These are phyloP conservation scores for Nigrospora sphaerica DNA, from an alignment of 2,329 filamentous ascomycete genomes.

Conservation along the genomic window DNA sequence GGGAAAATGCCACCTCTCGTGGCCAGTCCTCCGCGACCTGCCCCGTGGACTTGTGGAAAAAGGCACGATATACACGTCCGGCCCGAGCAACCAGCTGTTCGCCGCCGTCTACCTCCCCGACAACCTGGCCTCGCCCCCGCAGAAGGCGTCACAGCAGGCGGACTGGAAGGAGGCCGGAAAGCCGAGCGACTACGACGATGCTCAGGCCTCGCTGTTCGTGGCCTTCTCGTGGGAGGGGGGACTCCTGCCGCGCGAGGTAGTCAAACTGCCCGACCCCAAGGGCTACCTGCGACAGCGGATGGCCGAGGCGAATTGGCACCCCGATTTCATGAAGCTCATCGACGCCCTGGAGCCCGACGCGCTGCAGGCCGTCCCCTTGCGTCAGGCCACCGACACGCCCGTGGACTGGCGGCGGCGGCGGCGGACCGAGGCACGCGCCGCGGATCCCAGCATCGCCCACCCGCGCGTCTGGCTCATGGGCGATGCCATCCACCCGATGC, in stretches of 20 bases:
- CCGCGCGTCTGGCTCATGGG: conserved; percentile 10
- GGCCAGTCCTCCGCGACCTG: conserved; percentile 1
- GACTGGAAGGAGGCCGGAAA: neutral
- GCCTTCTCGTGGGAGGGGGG: neutral
- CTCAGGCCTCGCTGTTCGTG: conserved; percentile 5
- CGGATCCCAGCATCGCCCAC: conserved; percentile 1
- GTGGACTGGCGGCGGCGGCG: conserved; percentile 1
- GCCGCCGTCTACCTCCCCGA: conserved; percentile 6
- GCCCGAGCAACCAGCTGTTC: conserved; percentile 1
- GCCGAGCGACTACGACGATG: conserved; percentile 5
- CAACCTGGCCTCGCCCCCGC: neutral
- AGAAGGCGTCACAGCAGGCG: neutral
- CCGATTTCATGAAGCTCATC: neutral
- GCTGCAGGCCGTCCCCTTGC: neutral
- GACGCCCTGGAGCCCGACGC: neutral
- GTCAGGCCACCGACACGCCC: neutral
- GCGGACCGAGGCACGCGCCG: neutral
- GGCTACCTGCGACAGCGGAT: neutral
- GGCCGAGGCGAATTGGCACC: neutral
- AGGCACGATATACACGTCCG: conserved; percentile 2
- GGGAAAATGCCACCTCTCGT: conserved; percentile 3
- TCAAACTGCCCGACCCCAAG: neutral
- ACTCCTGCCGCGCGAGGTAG: neutral
- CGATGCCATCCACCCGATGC: conserved; percentile 10
- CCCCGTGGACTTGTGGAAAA: conserved; percentile 2